Conservation (phyloP, 2,329 filamentous ascomycete species). For the Fusarium sulawesiense region DNA sequence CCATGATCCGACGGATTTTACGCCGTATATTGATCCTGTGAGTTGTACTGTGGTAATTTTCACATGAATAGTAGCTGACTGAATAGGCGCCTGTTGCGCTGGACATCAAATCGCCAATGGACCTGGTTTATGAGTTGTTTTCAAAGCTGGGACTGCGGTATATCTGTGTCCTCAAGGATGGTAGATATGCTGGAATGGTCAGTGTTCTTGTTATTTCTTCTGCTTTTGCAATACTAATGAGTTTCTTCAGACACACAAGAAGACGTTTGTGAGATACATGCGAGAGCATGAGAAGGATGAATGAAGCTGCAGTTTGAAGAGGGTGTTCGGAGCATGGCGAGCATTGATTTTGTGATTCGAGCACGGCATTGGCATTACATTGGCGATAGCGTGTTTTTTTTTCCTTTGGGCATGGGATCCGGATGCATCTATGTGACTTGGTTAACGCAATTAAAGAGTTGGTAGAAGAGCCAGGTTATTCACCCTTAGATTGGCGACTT, state of each 20-base stretch:
- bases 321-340: constrained; percentile 16
- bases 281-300: constrained; percentile 77
- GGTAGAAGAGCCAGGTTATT: constrained; percentile 6
- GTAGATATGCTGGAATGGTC: constrained; percentile 89
- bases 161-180: constrained; percentile 87
- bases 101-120: constrained; percentile 90
- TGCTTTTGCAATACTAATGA: constrained; percentile 20
- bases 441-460: constrained; percentile 5
- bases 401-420: constrained; percentile 11
- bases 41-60: constrained; percentile 45
- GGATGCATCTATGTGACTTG: constrained; percentile 5
- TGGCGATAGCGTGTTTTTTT: constrained; percentile 20
- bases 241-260: constrained; percentile 82
- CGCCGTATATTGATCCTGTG: constrained; percentile 88
- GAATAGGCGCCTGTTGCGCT: constrained; percentile 83
- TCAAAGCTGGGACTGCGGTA: constrained; percentile 93
- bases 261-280: constrained; percentile 94
- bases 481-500: constrained; percentile 2
- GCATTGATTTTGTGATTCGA: constrained; percentile 20
- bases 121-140: constrained; percentile 96
- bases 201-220: constrained; percentile 49
- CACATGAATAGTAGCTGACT: constrained; percentile 23
- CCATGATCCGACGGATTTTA: constrained; percentile 83
- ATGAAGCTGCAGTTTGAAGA: constrained; percentile 13
- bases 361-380: constrained; percentile 34